Evolutionary conservation across 768 basidiomycete species (phyloP).

Genomic region (Podaxis sp.): DNA sequence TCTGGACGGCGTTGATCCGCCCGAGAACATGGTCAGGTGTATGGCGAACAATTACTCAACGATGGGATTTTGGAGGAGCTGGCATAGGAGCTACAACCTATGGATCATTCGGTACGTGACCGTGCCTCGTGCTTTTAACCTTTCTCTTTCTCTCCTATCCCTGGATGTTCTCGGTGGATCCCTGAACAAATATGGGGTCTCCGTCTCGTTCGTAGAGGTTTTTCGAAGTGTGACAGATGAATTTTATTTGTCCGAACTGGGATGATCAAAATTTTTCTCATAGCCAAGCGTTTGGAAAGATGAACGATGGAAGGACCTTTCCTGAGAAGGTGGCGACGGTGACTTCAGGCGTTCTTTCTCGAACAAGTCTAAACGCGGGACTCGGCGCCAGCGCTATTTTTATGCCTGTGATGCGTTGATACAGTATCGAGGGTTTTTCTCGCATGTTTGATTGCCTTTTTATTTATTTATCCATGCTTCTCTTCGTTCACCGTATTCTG

Average conservation of each 20-base stretch:
- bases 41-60: conserved; percentile 97
- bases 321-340: background rate
- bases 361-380: background rate
- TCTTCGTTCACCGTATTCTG: background rate
- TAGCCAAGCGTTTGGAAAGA: background rate
- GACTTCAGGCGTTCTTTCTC: background rate
- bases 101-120: conserved; percentile 80
- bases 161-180: background rate
- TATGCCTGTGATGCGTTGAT: background rate
- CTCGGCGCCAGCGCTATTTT: background rate
- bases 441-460: background rate
- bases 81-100: conserved; percentile 96
- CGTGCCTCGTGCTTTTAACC: background rate
- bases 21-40: conserved; percentile 99
- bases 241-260: background rate
- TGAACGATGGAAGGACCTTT: background rate
- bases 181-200: background rate
- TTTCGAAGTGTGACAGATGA: background rate
- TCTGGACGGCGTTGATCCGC: conserved; percentile 84
- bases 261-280: background rate
- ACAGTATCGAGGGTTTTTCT: background rate
- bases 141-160: background rate
- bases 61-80: conserved; percentile 91
- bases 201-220: background rate
- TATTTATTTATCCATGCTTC: conserved; percentile 8